Base-by-base conservation (phyloP, 2,329 filamentous ascomycete species). In the Raffaelea albimanens region DNA sequence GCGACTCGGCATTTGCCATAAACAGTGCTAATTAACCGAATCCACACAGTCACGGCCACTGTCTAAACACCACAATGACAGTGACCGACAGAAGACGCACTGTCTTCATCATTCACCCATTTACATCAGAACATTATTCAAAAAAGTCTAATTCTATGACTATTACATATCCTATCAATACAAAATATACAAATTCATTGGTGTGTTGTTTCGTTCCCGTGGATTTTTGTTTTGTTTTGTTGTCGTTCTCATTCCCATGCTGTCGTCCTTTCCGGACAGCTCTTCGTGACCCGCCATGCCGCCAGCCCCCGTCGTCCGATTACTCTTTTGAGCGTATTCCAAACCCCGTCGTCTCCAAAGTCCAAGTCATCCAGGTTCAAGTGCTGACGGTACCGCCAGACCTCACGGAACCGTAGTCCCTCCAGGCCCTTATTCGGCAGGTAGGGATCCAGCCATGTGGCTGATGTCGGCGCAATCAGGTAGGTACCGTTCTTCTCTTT, bases 331-430 rank as follows among this genome's bases (percentile, higher is more conserved):
- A 91, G 62, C 8, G 86, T 90, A 51, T 75, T 70, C 82, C 79
- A 83, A 44, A 90, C 70, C 5, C 86, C 86, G 56, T 90, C 85
- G 51, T 85, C 81, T 2, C 70, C 83, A 68, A 87, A 88, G 59
- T 90, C 85, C 59, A 91, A 68, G 63, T 91, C 86, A 62, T 91
- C 86, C 39, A 91, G 67, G 57, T 88, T 89, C 31, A 91, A 63
- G 62, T 91, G 86, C 47, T 72, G 70, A 42, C 64, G 67, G 57
- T 86, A 73, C 50, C 74, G 73, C 83, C 84, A 90, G 3, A 87
- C 76, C 60, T 87, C 77, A 50, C 81, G 72, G 56, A 90, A 83
- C 29, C 73, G 66, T 45, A 88, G 57, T 1, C 78, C 77, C 16
- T 78, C 70, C 34, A 79, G 57, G 1, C 73, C 75, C 61, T 80